phyloP scores from a whole-genome alignment of 2,329 filamentous ascomycete genomes.

The Fusarium austroafricanum region DNA sequence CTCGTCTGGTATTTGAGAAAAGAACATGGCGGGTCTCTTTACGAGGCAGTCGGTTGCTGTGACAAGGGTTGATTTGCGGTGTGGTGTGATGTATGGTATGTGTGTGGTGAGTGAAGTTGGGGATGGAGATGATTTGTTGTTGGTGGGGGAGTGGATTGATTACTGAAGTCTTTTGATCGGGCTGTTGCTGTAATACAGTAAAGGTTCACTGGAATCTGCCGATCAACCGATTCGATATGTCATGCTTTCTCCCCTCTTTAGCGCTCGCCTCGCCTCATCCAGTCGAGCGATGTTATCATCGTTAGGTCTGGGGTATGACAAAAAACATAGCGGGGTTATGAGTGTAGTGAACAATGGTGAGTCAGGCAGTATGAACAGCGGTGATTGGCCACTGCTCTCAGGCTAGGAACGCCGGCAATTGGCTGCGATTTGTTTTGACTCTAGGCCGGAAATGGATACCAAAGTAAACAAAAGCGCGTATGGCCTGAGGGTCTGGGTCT shows the following conservation, averaged over 20 bases:
- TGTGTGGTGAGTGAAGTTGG: conserved; percentile 7
- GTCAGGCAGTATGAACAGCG: not conserved
- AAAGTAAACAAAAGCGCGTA: conserved; percentile 59
- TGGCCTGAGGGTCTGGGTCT: conserved; percentile 34
- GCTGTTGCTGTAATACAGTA: conserved; percentile 10
- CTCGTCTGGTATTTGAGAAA: conserved; percentile 78
- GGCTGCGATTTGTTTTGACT: conserved; percentile 37
- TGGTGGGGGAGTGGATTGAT: not conserved
- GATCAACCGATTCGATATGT: conserved; percentile 38
- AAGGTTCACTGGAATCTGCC: conserved; percentile 14
- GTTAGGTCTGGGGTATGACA: conserved; percentile 23
- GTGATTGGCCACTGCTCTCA: conserved; percentile 11
- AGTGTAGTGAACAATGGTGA: conserved; percentile 18
- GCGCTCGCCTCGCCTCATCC: conserved; percentile 32
- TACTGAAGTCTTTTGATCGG: conserved; percentile 8
- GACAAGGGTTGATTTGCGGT: conserved; percentile 15
- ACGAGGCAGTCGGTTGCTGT: conserved; percentile 21
- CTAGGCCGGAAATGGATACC: conserved; percentile 51
- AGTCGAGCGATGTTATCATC: conserved; percentile 37
- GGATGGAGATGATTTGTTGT: conserved; percentile 2
- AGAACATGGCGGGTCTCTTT: conserved; percentile 48
- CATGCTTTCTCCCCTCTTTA: conserved; percentile 35
- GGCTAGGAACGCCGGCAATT: conserved; percentile 19
- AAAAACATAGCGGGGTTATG: conserved; percentile 35
- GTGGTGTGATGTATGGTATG: conserved; percentile 7